Evolutionary conservation across 305 asterid species (phyloP).

Genomic region (Fraxinus latifolia): DNA sequence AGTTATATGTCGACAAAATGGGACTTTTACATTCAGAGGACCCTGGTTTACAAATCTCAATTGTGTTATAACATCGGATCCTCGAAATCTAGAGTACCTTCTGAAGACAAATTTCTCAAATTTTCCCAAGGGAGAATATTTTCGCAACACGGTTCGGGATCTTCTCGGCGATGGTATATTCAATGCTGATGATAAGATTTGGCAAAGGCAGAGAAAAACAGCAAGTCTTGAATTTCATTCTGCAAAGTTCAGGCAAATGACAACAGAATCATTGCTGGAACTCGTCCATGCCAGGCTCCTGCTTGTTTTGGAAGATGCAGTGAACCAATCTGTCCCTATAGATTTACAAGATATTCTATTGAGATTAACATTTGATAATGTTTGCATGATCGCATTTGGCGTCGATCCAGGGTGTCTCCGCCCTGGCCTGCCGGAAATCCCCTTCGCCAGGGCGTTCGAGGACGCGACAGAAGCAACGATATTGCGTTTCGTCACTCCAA

Average conservation of each 20-base stretch:
- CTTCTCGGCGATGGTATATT: constrained; percentile 87
- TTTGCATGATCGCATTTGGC: constrained; percentile 89
- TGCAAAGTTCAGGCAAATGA: constrained; percentile 61
- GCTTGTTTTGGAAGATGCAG: constrained; percentile 62
- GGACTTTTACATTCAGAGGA: constrained; percentile 70
- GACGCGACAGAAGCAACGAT: constrained; percentile 81
- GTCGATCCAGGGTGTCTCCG: constrained; percentile 85
- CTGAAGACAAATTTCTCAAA: constrained; percentile 70
- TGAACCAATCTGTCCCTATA: constrained; percentile 22
- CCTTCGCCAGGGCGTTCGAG: constrained; percentile 81
- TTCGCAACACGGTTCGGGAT: constrained; percentile 59
- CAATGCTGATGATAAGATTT: constrained; percentile 68
- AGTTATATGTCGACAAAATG: constrained; percentile 44
- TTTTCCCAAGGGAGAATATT: constrained; percentile 77
- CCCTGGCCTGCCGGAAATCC: constrained; percentile 70
- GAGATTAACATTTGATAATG: constrained; percentile 82
- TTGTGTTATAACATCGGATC: constrained; percentile 83
- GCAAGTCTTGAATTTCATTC: constrained; percentile 91
- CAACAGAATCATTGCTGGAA: constrained; percentile 62
- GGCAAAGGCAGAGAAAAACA: constrained; percentile 78
- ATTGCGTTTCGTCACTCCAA: constrained; percentile 68
- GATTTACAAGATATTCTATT: constrained; percentile 78
- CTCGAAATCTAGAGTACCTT: constrained; percentile 75
- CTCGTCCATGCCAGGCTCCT: constrained; percentile 70
- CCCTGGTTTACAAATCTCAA: constrained; percentile 83